phyloP scores from a whole-genome alignment of 1,139 yeast species.

The Debaryomycetaceae sp. region DNA sequence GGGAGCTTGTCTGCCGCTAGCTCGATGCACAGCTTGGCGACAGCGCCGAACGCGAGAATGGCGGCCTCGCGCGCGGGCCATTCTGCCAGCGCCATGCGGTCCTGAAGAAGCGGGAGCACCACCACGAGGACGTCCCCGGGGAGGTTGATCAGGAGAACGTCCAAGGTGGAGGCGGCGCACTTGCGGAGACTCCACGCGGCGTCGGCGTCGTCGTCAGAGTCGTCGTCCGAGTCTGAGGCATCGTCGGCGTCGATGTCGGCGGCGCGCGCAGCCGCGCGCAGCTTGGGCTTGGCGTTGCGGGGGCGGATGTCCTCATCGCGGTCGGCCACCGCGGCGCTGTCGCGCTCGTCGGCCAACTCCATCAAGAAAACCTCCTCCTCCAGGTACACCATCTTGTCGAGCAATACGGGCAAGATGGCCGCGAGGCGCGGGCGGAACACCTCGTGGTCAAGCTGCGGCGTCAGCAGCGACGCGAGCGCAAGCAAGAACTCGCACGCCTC shows the following conservation, averaged over 20 bases:
- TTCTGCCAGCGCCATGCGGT: slow-evolving; percentile 58
- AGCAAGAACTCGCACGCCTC: slow-evolving; percentile 93
- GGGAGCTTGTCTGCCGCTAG: slow-evolving; percentile 72
- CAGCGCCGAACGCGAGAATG: slow-evolving; percentile 91
- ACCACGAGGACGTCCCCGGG: slow-evolving; percentile 66
- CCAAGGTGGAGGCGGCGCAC: slow-evolving; percentile 91
- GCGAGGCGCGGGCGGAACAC: slow-evolving; percentile 55
- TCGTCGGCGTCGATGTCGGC: slow-evolving; percentile 45
- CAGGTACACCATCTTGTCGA: slow-evolving; percentile 82
- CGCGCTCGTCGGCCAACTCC: slow-evolving; percentile 67
- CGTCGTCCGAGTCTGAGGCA: slow-evolving; percentile 59
- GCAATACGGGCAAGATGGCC: slow-evolving; percentile 65
- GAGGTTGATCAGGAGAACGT: slow-evolving; percentile 63
- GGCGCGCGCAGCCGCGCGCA: slow-evolving; percentile 41
- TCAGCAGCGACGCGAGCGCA: slow-evolving; percentile 57
- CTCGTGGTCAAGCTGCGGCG: slow-evolving; percentile 44
- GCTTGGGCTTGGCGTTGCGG: slow-evolving; percentile 62
- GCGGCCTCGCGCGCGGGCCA: slow-evolving; percentile 96
- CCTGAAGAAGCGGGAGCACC: slow-evolving; percentile 73
- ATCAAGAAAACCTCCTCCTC: slow-evolving; percentile 73
- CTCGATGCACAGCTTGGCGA: slow-evolving; percentile 82
- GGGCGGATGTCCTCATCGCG: slow-evolving; percentile 87
- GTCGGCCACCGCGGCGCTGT: slow-evolving; percentile 66
- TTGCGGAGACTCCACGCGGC: slow-evolving; percentile 89
- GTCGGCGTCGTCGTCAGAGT: slow-evolving; percentile 55